phyloP scores from a whole-genome alignment of 2,329 filamentous ascomycete species.

The Colletotrichum nymphaeae region DNA sequence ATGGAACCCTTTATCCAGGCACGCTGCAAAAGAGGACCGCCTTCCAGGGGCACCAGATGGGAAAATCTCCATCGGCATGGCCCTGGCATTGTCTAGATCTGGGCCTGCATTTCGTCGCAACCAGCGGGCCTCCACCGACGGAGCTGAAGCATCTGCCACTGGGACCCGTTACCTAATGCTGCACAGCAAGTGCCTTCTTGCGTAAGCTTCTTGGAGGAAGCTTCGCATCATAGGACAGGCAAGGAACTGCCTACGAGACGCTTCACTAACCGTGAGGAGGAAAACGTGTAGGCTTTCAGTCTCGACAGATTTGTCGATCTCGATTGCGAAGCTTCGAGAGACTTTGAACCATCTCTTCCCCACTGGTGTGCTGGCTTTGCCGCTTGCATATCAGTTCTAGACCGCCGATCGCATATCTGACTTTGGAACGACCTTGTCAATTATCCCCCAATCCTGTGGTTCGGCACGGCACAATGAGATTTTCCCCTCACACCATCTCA shows the following conservation, averaged over 20 bases:
- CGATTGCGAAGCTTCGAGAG: constrained; percentile 6
- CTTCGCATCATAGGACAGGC: neutral
- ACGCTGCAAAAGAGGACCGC: constrained; percentile 9
- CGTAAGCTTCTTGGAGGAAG: neutral
- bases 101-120: constrained; percentile 7
- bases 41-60: constrained; percentile 14
- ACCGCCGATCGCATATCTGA: neutral
- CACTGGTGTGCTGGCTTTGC: constrained; percentile 24
- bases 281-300: neutral
- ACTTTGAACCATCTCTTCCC: constrained; percentile 1
- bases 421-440: neutral
- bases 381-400: constrained; percentile 4
- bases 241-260: neutral
- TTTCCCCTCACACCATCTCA: neutral
- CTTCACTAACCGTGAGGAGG: neutral
- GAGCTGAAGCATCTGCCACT: neutral
- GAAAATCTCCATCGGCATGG: neutral
- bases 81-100: neutral
- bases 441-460: neutral
- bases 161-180: neutral
- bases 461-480: neutral
- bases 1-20: constrained; percentile 14
- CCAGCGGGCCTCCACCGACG: neutral
- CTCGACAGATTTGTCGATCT: constrained; percentile 15
- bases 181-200: neutral